These are phyloP conservation scores for Mortierella sp. DNA, from an alignment of 371 early-diverging fungal species.

Conservation along the genomic window DNA sequence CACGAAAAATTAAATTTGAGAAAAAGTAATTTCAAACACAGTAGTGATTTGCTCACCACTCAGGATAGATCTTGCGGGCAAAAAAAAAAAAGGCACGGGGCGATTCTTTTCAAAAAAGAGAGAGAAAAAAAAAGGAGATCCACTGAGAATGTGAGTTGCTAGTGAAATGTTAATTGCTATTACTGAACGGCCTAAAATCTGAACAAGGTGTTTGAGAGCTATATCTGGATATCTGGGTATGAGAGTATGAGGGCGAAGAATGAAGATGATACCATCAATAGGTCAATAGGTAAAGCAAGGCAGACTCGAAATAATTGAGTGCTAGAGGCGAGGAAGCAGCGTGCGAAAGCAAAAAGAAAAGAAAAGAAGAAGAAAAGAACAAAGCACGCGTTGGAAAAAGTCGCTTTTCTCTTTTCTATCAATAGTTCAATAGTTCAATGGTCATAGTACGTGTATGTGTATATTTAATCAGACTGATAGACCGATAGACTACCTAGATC, in stretches of 20 bases:
- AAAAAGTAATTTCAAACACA: no score
- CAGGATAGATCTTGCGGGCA: not conserved
- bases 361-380: not conserved
- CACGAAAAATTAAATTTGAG: no score
- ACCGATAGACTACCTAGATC: no score
- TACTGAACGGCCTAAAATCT: not conserved
- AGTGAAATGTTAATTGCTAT: not conserved
- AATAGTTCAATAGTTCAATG: no score
- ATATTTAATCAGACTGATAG: no score
- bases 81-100: slow-evolving; percentile 3
- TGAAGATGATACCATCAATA: not conserved
- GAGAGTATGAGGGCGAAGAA: not conserved
- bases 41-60: not conserved
- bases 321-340: not conserved
- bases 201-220: not conserved
- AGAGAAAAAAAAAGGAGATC: not conserved
- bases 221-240: not conserved
- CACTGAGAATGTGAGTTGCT: not conserved
- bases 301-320: not conserved
- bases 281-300: not conserved
- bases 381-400: not conserved
- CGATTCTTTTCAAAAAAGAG: not conserved
- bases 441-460: no score
- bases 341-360: not conserved
- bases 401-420: not conserved